Percentiles rank a stretch among this genome's conserved stretches.
Evolutionary conservation across 257 asterid species (phyloP).

Genomic region (Eustoma russellianum): DNA sequence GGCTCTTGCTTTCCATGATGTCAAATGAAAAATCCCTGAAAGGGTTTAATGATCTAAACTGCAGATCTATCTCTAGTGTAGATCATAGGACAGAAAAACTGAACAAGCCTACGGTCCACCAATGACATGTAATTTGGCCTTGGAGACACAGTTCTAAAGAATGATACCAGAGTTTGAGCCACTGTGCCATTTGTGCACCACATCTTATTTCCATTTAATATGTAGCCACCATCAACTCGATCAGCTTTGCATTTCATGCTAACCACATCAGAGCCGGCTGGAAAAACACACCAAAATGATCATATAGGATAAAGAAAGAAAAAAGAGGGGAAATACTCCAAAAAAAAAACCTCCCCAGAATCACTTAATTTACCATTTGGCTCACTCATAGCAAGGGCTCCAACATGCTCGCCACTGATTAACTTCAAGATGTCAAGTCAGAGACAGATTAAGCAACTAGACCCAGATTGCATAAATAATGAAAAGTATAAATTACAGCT

Average conservation of each 20-base stretch:
- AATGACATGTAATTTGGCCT: neutral
- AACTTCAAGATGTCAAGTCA: conserved; percentile 49
- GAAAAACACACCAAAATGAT: conserved; percentile 10
- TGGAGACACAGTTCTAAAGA: conserved; percentile 4
- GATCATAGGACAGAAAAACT: neutral
- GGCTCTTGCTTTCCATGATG: too few relatives aligned
- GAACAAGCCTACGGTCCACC: neutral
- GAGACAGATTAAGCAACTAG: conserved; percentile 8
- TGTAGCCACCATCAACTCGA: conserved; percentile 75
- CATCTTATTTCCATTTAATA: conserved; percentile 96
- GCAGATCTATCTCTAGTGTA: neutral
- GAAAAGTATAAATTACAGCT: neutral
- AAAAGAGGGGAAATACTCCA: neutral
- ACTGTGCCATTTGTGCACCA: conserved; percentile 99
- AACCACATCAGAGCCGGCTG: conserved; percentile 98
- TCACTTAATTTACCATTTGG: conserved; percentile 63
- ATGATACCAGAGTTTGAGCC: conserved; percentile 79
- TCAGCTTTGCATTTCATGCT: conserved; percentile 99
- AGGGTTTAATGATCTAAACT: neutral
- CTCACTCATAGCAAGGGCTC: conserved; percentile 99
- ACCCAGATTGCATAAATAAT: neutral
- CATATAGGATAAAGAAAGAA: neutral
- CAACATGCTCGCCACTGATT: conserved; percentile 89
- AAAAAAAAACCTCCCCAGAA: conserved; percentile 2
- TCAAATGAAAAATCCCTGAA: too few relatives aligned